phyloP scores from a whole-genome alignment of 1,284 basidiomycete species.

The Sutorius eximius region DNA sequence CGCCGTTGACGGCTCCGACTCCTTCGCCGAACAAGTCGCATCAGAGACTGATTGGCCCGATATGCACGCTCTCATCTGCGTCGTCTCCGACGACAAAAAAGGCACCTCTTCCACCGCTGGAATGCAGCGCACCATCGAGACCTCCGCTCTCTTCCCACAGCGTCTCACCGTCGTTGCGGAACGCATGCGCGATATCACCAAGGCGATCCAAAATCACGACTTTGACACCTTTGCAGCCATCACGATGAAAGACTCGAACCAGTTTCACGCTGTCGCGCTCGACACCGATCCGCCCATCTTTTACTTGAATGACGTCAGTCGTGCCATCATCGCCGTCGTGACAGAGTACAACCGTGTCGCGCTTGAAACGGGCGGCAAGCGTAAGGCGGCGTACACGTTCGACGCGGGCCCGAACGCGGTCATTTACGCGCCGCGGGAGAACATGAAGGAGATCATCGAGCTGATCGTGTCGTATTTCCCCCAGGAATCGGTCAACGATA shows the following conservation, averaged over 20 bases:
- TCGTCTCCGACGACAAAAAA: conserved; percentile 96
- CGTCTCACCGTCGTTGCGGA: conserved; percentile 90
- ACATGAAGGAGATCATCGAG: conserved; percentile 77
- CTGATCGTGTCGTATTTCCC: conserved; percentile 85
- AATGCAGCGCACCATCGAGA: conserved; percentile 97
- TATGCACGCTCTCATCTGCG: conserved; percentile 96
- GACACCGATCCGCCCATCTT: conserved; percentile 98
- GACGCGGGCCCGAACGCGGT: conserved; percentile 99
- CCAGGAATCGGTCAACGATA: conserved; percentile 75
- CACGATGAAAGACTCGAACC: conserved; percentile 97
- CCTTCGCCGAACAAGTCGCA: conserved; percentile 86
- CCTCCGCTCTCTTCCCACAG: conserved; percentile 85
- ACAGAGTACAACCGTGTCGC: conserved; percentile 93
- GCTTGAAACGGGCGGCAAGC: conserved; percentile 56
- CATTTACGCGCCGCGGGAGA: conserved; percentile 83
- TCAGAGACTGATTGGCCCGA: conserved; percentile 90
- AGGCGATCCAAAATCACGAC: conserved; percentile 79
- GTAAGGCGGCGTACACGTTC: conserved; percentile 94
- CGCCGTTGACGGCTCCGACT: conserved; percentile 75
- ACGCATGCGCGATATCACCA: conserved; percentile 81
- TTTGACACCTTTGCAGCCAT: conserved; percentile 89
- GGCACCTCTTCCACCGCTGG: conserved; percentile 93
- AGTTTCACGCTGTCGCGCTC: conserved; percentile 97
- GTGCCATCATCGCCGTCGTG: conserved; percentile 82
- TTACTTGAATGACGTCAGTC: conserved; percentile 97